Evolutionary conservation across 441 rosid genomes (phyloP).

Genomic region (Cnidoscolus chayamansa): DNA sequence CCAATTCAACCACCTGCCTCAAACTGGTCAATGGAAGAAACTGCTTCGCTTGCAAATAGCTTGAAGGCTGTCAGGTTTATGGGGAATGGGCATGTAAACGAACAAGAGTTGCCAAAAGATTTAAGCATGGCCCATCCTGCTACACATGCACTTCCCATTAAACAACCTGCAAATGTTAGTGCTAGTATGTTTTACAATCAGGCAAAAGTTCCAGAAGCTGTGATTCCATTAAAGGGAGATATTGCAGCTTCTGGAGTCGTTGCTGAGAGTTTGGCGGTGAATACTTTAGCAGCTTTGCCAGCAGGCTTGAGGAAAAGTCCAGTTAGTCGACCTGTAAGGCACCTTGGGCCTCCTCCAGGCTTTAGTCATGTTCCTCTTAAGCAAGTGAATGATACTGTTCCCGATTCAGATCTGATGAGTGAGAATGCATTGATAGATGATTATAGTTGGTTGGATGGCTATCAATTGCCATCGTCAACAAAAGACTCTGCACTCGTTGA

Average conservation of each 20-base stretch:
- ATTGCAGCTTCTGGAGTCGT: neutral
- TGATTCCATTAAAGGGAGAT: conserved; percentile 42
- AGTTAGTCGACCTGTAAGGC: conserved; percentile 69
- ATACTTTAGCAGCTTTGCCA: conserved; percentile 40
- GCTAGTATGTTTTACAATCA: conserved; percentile 38
- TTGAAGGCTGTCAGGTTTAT: conserved; percentile 50
- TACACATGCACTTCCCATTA: conserved; percentile 32
- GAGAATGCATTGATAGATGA: conserved; percentile 58
- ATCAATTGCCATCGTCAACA: conserved; percentile 54
- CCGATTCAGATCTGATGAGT: conserved; percentile 37
- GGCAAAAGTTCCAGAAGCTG: conserved; percentile 41
- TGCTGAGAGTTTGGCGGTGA: conserved; percentile 41
- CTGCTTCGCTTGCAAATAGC: conserved; percentile 49
- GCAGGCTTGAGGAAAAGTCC: conserved; percentile 53
- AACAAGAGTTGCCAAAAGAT: conserved; percentile 52
- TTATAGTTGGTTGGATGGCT: conserved; percentile 98
- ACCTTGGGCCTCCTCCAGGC: conserved; percentile 95
- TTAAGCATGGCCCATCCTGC: conserved; percentile 36
- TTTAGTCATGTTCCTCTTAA: conserved; percentile 65
- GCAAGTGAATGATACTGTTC: conserved; percentile 40
- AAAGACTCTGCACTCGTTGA: conserved; percentile 39
- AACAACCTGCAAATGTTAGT: conserved; percentile 41
- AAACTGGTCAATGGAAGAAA: conserved; percentile 55
- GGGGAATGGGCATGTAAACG: conserved; percentile 55
- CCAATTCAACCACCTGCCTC: conserved; percentile 46